Conservation (phyloP, 164 flowering plant species). For the Tetrastigma voinierianum region DNA sequence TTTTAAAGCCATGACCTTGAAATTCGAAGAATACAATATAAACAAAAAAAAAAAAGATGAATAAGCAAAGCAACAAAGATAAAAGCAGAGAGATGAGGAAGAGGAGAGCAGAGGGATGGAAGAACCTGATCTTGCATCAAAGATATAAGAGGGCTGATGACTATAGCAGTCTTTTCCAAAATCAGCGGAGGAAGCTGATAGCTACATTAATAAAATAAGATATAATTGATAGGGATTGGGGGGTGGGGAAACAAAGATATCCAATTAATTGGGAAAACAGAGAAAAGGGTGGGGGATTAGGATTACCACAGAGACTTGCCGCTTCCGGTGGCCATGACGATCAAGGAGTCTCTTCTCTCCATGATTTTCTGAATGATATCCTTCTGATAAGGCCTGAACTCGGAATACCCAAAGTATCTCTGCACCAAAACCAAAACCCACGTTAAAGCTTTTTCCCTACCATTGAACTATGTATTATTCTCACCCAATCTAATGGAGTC, state of each 20-base stretch:
- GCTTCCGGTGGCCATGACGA: conserved; percentile 71
- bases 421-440: conserved; percentile 21
- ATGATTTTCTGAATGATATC: conserved; percentile 45
- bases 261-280: neutral
- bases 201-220: neutral
- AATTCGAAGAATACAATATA: neutral
- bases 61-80: neutral
- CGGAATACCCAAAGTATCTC: conserved; percentile 50
- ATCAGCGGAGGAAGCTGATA: conserved; percentile 62
- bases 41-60: neutral
- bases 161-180: conserved; percentile 45
- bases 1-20: conserved; percentile 59
- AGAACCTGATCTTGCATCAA: conserved; percentile 73
- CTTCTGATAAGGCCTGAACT: conserved; percentile 52
- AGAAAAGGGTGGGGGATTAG: too few species aligned
- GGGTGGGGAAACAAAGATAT: too few species aligned
- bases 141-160: conserved; percentile 59
- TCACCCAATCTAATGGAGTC: neutral
- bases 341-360: conserved; percentile 46
- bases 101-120: neutral
- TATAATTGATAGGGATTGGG: neutral
- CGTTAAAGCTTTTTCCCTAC: neutral
- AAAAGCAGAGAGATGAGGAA: neutral
- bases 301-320: conserved; percentile 66
- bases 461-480: too few species aligned